Evolutionary conservation across 768 basidiomycete species (phyloP), one percentile per base, ranked within the genome.

Genomic region (Dacryopinax spathularia): DNA sequence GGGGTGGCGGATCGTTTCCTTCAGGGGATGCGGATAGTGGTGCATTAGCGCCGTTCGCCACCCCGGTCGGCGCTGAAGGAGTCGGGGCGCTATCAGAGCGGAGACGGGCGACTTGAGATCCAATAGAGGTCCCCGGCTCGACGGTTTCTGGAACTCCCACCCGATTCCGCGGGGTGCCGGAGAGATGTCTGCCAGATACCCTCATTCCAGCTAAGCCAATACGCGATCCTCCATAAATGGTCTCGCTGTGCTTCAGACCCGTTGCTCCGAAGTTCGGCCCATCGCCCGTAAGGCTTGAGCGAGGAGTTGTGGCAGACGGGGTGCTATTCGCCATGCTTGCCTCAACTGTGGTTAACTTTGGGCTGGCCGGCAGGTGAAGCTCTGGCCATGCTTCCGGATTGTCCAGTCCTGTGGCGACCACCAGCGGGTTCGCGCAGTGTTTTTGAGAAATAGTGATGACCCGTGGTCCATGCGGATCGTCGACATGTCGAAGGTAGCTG

Each of bases 321-420:
- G 29, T 12, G 39, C 65, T 39, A 61, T 36, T 29, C 27, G 65
- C 39, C 48, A 62, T 25, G 20, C 63, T 59, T n/a, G 62, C 65
- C 31, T 71, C 67, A 12, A 69, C 68, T 18, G 65, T 62, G 63
- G 85, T 84, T 37, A 87, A 78, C 36, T 85, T 82, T 0, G 89
- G 91, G 67, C 85, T 87, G 15, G 81, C 72, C 0, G 91, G 86
- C 34, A 81, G 75, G 1, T 78, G 78, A 61, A 97, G 82, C 72
- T 96, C 91, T 31, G 92, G 92, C 89, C 91, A 95, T 71, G 83
- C 75, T 27, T 88, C 81, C 13, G 76, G 69, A 72, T 97, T 91
- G 1, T 90, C 85, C 33, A 94, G 82, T 1, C 85, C 85, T 0
- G 89, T 81, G 6, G 88, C 86, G 61, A 83, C 77, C 68, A 94